Evolutionary conservation across 495 filamentous ascomycete species (phyloP), one percentile per base, ranked within the genome.

Genomic region (Talaromyces stipitatus): DNA sequence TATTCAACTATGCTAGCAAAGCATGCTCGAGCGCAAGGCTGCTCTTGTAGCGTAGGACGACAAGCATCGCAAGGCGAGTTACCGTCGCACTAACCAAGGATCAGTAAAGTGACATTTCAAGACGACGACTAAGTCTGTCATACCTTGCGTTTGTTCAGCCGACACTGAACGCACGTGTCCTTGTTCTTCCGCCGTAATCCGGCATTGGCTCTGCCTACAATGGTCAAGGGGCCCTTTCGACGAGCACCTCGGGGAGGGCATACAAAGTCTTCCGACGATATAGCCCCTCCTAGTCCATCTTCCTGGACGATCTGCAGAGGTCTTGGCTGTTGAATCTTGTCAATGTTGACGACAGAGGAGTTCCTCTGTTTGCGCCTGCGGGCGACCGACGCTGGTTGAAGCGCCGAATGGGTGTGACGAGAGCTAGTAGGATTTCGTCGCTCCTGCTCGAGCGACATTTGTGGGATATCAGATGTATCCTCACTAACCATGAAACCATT

Each of bases 1-100:
- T 72, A 75, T 61, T 78, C 74, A n/a, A 79, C 75, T 57, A 79
- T 75, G 56, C 67, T 78, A 16, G 72, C 63, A 60, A 79, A 79
- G 56, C 76, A 72, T 23, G 75, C 76, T 32, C 71, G 68, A 6
- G 73, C 75, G 60, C 76, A 79, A 4, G 75, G 74, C 51, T 78
- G 75, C 54, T 77, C 73, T 57, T 76, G 70, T 16, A 76, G 65
- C 9, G 72, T 78, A 4, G 73, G 73, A 7, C 72, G 72, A 55
- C 76, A 79, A 20, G 74, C 76, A 55, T 75, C 74, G 60, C 76
- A 79, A 8, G 76, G 76, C 45, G 75, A 60, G 55, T 69, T 74
- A 50, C 76, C 76, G 66, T 76, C 70, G 56, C 76, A 79, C 74
- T 77, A 45, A 5, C 24, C 7, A 27, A 10, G 24, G 27, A 30